Evolutionary conservation across 495 filamentous ascomycete genomes (phyloP).

Genomic region (Aspergillus homomorphus): DNA sequence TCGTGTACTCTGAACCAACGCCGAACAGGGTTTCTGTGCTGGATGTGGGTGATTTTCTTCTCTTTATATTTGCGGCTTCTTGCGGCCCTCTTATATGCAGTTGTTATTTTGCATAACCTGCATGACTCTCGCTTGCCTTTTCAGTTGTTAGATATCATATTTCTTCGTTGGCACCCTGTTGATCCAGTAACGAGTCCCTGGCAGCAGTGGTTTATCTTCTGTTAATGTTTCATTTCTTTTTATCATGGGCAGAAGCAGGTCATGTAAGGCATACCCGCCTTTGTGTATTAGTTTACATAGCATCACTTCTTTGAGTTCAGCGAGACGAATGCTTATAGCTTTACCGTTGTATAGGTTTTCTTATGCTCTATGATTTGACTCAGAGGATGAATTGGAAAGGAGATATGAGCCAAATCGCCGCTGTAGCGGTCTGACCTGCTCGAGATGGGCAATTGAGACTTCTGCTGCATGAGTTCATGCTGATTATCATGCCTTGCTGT

Average conservation of each 20-base stretch:
- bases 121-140: slow-evolving; percentile 25
- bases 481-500: not conserved
- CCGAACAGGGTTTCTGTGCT: slow-evolving; percentile 17
- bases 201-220: slow-evolving; percentile 29
- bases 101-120: slow-evolving; percentile 26
- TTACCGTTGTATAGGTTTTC: slow-evolving; percentile 11
- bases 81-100: slow-evolving; percentile 22
- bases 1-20: slow-evolving; percentile 21
- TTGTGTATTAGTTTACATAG: slow-evolving; percentile 32
- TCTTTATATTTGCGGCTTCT: slow-evolving; percentile 11
- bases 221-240: slow-evolving; percentile 28
- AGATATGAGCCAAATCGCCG: not conserved
- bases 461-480: too few species aligned
- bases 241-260: slow-evolving; percentile 23
- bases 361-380: not conserved
- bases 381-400: not conserved
- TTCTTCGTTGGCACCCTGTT: slow-evolving; percentile 20
- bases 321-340: slow-evolving; percentile 26
- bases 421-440: too few species aligned
- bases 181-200: slow-evolving; percentile 44
- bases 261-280: slow-evolving; percentile 21
- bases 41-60: slow-evolving; percentile 22
- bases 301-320: slow-evolving; percentile 20
- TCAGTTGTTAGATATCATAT: slow-evolving; percentile 22
- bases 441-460: too few species aligned